Base-by-base conservation (phyloP, 2,329 filamentous ascomycete species). In the Cytospora piceicola region DNA sequence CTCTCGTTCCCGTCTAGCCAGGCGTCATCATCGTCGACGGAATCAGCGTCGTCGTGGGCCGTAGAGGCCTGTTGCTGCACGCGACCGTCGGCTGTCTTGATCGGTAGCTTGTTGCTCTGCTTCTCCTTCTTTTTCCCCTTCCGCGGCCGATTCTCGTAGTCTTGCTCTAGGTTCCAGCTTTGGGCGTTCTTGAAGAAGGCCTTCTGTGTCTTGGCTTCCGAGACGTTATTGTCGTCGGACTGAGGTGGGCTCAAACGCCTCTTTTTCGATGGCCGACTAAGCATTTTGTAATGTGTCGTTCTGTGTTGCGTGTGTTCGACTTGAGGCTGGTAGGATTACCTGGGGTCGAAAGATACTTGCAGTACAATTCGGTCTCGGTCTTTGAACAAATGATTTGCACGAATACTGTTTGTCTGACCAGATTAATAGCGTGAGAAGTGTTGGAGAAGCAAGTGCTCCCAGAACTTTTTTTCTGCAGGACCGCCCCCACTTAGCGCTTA, bases 111-210 rank as follows among this genome's bases (percentile, higher is more conserved):
- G 46, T 87, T 92, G 74, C 81, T 90, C 74, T 94, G 91, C 68
- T 83, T 84, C 72, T 88, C 84, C 76, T 93, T 92, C 77, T 90
- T 92, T 74, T 87, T 89, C 42, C 84, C 79, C 76, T 95, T 95
- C 71, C 92, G 85, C 56, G 91, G 88, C 71, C 88, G 88, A 68
- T 86, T 86, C 77, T 96, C 93, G 81, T 97, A 98, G 76, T 92
- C 90, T 75, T 96, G 91, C 80, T 97, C 95, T 58, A 97, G 84
- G 73, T 97, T 88, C 93, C 94, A 98, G 77, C 88, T 89, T 66
- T 91, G 84, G 7, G 91, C 92, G 73, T 87, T 89, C 72, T 87
- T 86, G 79, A 92, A 85, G 76, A 94, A 93, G 62, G 85, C 84
- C 70, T 85, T 85, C 65, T 86, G 83, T n/a, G 81, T 77, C 62